Evolutionary conservation across 2,329 filamentous ascomycete genomes (phyloP), one percentile per base, ranked within the genome.

Genomic region (Rhynchosporium graminicola): DNA sequence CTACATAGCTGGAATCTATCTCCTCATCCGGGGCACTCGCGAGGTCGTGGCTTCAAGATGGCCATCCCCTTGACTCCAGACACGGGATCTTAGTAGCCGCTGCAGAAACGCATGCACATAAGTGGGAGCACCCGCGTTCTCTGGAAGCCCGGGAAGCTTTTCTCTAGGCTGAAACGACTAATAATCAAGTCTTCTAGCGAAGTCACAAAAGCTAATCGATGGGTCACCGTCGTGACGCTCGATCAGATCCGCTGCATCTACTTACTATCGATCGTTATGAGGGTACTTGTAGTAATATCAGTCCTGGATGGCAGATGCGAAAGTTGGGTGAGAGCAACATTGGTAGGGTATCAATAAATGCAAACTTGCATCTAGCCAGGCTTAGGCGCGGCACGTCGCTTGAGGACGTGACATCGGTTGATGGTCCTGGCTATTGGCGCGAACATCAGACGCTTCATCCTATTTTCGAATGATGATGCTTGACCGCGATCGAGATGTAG

Each of bases 241-340:
- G 28, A 43, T 3, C 40, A 29, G 57, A 52, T 45, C 43, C 36
- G 52, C 47, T 52, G 57, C 47, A 28, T 36, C 57, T 38, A 26
- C 57, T 60, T 33, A 47, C 13, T 45, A 54, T 60, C 46, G 57
- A 60, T 60, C 47, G 28, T 13, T 54, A 36, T 9, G 28, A 26
- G 26, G 20, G 20, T 20, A 20, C 20, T 20, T 45, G 48, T 54
- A 12, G 47, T 56, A 40, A 31, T n/a, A 56, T 38, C 31, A 6
- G 26, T 38, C 26, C 28, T 56, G 13, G 28, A 26, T 56, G 20
- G 20, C 42, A 40, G 52, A 28, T 40, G 20, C 29, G 43, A 33
- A 29, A 31, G 12, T 26, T 55, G 51, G 38, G 38, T 45, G 52
- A 45, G 26, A 45, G 33, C 8, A 15, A 13, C 29, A 33, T 38